A percentile compares a stretch with the other conserved stretches of the same genome.
Evolutionary conservation across 257 asterid genomes (phyloP).

Genomic region (Orobanche coerulescens): DNA sequence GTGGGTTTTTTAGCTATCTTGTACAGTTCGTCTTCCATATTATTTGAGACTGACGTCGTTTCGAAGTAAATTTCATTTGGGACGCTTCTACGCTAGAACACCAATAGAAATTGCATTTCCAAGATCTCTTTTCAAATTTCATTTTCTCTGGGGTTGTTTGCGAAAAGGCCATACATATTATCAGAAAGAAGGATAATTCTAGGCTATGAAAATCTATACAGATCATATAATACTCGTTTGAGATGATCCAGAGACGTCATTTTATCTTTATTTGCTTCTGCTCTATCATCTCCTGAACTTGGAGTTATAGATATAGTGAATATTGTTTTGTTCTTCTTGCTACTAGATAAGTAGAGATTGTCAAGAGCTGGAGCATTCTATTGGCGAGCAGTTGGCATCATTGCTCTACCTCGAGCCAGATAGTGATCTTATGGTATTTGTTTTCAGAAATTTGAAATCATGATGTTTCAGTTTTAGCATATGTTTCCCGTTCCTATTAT

Average conservation of each 20-base stretch:
- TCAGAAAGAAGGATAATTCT: background rate
- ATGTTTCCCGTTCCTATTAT: background rate
- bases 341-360: slow-evolving; percentile 97
- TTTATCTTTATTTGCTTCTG: background rate
- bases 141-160: background rate
- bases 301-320: background rate
- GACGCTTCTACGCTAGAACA: no score
- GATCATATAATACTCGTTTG: background rate
- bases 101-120: background rate
- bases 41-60: no score
- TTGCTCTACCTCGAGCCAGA: slow-evolving; percentile 87
- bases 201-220: background rate
- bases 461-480: background rate
- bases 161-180: background rate
- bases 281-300: background rate
- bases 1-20: no score
- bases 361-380: slow-evolving; percentile 78
- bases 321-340: slow-evolving; percentile 22
- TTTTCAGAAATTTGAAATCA: background rate
- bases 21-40: no score
- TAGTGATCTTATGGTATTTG: slow-evolving; percentile 85
- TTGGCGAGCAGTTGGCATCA: slow-evolving; percentile 85
- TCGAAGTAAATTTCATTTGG: no score
- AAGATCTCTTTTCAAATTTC: background rate
- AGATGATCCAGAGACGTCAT: background rate